Evolutionary conservation across 2,329 filamentous ascomycete species (phyloP), one percentile per base, ranked within the genome.

Genomic region (Alternaria viburni): DNA sequence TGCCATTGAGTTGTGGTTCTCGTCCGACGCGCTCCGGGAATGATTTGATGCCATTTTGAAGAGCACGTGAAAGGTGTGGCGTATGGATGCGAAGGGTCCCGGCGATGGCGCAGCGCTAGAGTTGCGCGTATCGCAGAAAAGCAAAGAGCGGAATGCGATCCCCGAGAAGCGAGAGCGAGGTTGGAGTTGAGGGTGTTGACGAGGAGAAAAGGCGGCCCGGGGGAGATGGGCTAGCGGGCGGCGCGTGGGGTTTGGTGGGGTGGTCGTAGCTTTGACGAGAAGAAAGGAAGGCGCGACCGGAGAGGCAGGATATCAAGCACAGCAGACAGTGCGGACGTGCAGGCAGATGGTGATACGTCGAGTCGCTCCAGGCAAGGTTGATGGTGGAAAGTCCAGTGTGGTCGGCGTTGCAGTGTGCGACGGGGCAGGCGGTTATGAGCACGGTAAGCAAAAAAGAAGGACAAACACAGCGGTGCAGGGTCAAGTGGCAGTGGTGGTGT

Each of bases 11-110:
- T 66, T 66, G 46, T 65, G 77, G 36, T 76, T 73, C 69, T 79
- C 75, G 41, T 78, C 76, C n/a, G 79, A 81, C 61, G 70, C 57
- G 59, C 68, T 79, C 62, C 79, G 78, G n/a, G 78, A 80, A 65
- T 81, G 79, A 47, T 68, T 71, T 45, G 74, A 71, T 54, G 77
- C 70, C 76, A 79, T 78, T 58, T 41, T 66, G 59, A 45, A 60
- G 58, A 43, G 57, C 49, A 60, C 54, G 57, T 41, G 55, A 61
- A 41, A 41, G 5, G 44, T 57, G 60, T 47, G 49, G 54, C 30
- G 30, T 57, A 25, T 41, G 21, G 57, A 52, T 12, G 32, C 36
- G 41, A 41, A 41, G 26, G 58, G 41, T 61, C 54, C 61, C 57
- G 61, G 62, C 54, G 62, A 56, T 51, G 61, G 55, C 59, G 54